Evolutionary conservation across 441 rosid genomes (phyloP).

Genomic region (Raphanus hybrid): DNA sequence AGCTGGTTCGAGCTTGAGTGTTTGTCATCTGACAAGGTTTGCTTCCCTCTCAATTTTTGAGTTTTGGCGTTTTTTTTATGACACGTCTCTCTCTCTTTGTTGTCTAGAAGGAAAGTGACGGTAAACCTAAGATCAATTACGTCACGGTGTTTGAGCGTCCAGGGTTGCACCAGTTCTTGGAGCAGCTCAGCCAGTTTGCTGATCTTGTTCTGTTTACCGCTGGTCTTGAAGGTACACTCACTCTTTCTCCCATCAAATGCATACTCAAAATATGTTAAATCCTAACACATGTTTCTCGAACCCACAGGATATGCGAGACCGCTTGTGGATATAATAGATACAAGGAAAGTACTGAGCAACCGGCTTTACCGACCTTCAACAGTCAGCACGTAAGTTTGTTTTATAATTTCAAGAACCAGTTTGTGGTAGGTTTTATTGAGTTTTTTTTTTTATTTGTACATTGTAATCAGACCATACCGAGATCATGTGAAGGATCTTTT

Average conservation of each 20-base stretch:
- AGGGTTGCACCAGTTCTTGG: slow-evolving; percentile 80
- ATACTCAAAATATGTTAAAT: background rate
- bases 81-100: background rate
- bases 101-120: slow-evolving; percentile 73
- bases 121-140: slow-evolving; percentile 78
- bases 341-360: slow-evolving; percentile 61
- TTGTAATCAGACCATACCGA: slow-evolving; percentile 62
- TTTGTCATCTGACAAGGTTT: slow-evolving; percentile 85
- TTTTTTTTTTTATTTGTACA: background rate
- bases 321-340: slow-evolving; percentile 85
- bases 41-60: background rate
- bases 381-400: slow-evolving; percentile 71
- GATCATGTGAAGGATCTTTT: slow-evolving; percentile 96
- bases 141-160: slow-evolving; percentile 99
- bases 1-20: slow-evolving; percentile 89
- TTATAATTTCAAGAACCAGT: too few species aligned
- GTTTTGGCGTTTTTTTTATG: background rate
- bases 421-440: background rate
- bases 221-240: slow-evolving; percentile 86
- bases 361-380: slow-evolving; percentile 94
- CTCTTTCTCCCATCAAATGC: background rate
- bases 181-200: slow-evolving; percentile 74
- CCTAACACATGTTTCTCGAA: background rate
- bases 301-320: slow-evolving; percentile 88
- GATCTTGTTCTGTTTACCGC: slow-evolving; percentile 94